Conservation (phyloP, 768 basidiomycete genomes). For the Podaxis sp. region DNA sequence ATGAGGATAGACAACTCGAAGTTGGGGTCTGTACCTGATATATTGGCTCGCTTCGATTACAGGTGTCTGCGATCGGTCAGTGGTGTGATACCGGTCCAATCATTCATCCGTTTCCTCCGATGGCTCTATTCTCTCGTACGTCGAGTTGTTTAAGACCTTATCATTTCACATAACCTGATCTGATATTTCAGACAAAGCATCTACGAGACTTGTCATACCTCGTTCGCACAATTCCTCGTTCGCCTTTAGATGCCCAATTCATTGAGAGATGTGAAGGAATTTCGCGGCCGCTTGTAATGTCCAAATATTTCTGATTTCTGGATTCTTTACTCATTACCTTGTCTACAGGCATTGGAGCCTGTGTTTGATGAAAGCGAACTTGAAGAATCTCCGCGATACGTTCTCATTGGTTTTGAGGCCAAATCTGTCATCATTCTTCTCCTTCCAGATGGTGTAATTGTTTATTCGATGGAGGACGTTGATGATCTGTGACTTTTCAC, state of each 20-base stretch:
- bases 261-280: background rate
- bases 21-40: background rate
- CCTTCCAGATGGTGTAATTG: background rate
- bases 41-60: background rate
- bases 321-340: too few species aligned
- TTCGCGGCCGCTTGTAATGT: background rate
- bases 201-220: background rate
- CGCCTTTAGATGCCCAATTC: background rate
- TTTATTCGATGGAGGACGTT: background rate
- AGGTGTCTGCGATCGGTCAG: background rate
- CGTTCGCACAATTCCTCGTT: background rate
- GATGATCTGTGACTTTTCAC: background rate
- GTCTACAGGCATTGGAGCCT: background rate
- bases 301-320: too few species aligned
- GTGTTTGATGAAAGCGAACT: background rate
- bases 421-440: background rate
- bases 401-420: background rate
- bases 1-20: background rate
- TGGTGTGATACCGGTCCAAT: background rate
- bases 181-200: background rate
- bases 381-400: background rate
- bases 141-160: background rate
- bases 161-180: background rate
- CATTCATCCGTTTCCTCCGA: background rate
- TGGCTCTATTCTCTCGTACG: background rate